A percentile compares a stretch with the other conserved stretches of the same genome.
Evolutionary conservation across 2,329 filamentous ascomycete genomes (phyloP).

Genomic region (Trichoderma sp.): DNA sequence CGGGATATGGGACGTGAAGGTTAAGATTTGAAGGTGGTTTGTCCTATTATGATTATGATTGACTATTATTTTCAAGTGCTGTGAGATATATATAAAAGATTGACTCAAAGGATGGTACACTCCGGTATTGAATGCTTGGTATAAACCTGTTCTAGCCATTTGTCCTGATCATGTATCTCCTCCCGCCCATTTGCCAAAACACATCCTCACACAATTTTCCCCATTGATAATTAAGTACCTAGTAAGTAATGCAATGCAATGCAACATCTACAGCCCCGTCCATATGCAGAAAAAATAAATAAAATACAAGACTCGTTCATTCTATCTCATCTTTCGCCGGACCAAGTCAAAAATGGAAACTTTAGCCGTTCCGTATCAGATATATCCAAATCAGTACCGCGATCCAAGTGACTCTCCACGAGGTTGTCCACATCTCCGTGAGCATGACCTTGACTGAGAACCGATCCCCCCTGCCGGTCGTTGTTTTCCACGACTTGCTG

Average conservation of each 20-base stretch:
- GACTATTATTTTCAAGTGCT: background rate
- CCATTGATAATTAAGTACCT: background rate
- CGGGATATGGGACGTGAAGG: background rate
- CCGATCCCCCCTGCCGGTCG: conserved; percentile 26
- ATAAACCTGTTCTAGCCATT: conserved; percentile 14
- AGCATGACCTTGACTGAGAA: conserved; percentile 45
- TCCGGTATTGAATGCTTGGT: background rate
- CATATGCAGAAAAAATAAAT: conserved; percentile 4
- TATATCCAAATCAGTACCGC: conserved; percentile 64
- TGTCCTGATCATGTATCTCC: background rate
- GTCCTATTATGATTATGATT: background rate
- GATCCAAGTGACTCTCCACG: conserved; percentile 63
- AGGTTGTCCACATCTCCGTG: conserved; percentile 59
- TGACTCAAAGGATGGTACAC: background rate
- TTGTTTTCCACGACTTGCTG: conserved; percentile 34
- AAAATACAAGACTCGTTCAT: background rate
- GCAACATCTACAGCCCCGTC: background rate
- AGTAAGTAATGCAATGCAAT: background rate
- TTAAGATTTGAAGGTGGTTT: background rate
- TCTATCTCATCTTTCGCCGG: background rate
- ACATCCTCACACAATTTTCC: background rate
- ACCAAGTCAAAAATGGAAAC: background rate
- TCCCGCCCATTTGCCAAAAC: background rate
- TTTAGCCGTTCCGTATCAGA: conserved; percentile 60
- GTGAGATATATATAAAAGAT: background rate